These are phyloP conservation scores for Medicago ruthenica DNA, from an alignment of 306 rosid species.

Conservation along the genomic window DNA sequence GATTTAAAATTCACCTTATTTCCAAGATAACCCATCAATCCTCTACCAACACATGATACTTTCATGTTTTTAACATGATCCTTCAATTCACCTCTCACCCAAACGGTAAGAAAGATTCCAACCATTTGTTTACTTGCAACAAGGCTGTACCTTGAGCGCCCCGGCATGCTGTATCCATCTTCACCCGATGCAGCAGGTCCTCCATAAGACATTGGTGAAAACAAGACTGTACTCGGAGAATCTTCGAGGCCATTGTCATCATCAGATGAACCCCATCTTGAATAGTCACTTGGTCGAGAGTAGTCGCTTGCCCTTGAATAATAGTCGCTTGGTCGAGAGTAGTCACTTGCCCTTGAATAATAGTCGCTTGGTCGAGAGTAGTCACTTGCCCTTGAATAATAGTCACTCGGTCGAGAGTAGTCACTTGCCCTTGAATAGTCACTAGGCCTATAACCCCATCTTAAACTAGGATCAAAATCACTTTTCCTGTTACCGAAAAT, in stretches of 20 bases:
- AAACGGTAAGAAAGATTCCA: slow-evolving; percentile 91
- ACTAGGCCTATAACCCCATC: slow-evolving; percentile 91
- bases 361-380: slow-evolving; percentile 89
- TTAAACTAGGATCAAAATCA: slow-evolving; percentile 70
- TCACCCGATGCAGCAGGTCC: slow-evolving; percentile 73
- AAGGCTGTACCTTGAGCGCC: slow-evolving; percentile 80
- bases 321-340: background rate
- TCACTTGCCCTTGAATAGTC: slow-evolving; percentile 91
- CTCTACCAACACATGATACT: slow-evolving; percentile 96
- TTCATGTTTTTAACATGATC: slow-evolving; percentile 91
- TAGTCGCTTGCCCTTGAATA: slow-evolving; percentile 86
- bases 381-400: slow-evolving; percentile 84
- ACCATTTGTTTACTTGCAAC: slow-evolving; percentile 99
- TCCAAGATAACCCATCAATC: slow-evolving; percentile 99
- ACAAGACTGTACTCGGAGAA: slow-evolving; percentile 88
- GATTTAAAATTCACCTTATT: slow-evolving; percentile 72
- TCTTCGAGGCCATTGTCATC: slow-evolving; percentile 91
- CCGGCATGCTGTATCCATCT: slow-evolving; percentile 72
- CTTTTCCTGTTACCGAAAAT: slow-evolving; percentile 87
- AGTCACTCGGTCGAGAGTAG: slow-evolving; percentile 91
- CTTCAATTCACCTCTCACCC: slow-evolving; percentile 94
- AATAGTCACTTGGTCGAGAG: slow-evolving; percentile 89
- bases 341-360: slow-evolving; percentile 33
- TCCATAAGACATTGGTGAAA: slow-evolving; percentile 80
- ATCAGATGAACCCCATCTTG: slow-evolving; percentile 97